These are phyloP conservation scores for Colletotrichum orchidophilum DNA, from an alignment of 2,329 filamentous ascomycete genomes.

Conservation along the genomic window DNA sequence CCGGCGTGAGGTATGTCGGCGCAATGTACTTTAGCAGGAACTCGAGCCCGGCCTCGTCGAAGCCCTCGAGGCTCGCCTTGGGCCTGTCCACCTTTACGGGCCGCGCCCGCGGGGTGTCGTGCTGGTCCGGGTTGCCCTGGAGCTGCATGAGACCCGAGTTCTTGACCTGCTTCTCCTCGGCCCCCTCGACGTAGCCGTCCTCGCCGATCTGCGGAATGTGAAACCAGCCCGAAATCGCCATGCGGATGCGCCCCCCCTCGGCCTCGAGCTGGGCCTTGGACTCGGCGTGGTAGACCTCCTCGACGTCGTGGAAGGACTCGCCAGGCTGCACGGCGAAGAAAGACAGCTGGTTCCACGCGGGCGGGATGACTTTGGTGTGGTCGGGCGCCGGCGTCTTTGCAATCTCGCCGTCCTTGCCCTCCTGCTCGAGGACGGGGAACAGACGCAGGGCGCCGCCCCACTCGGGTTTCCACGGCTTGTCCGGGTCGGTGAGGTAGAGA, in stretches of 20 bases:
- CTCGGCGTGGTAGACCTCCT: conserved; percentile 88
- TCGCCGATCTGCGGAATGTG: conserved; percentile 97
- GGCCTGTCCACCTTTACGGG: conserved; percentile 57
- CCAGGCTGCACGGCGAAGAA: conserved; percentile 99
- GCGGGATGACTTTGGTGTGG: conserved; percentile 83
- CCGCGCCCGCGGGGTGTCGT: conserved; percentile 79
- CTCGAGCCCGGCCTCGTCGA: conserved; percentile 84
- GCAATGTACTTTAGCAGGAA: conserved; percentile 92
- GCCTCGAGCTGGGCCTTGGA: conserved; percentile 68
- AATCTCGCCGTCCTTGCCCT: conserved; percentile 75
- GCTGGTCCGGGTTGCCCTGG: conserved; percentile 89
- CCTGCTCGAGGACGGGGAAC: conserved; percentile 75
- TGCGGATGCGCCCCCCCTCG: conserved; percentile 82
- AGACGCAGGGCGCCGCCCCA: conserved; percentile 94
- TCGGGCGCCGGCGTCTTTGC: conserved; percentile 85
- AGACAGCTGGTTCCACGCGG: conserved; percentile 95
- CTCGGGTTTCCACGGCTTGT: conserved; percentile 86
- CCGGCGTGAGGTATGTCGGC: conserved; percentile 90
- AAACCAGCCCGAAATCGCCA: conserved; percentile 99
- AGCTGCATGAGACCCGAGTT: conserved; percentile 93
- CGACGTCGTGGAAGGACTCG: conserved; percentile 99
- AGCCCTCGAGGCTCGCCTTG: conserved; percentile 54
- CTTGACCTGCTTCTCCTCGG: conserved; percentile 88
- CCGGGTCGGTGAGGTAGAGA: conserved; percentile 92
- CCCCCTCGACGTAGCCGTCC: conserved; percentile 86